Evolutionary conservation across 768 basidiomycete species (phyloP), one percentile per base, ranked within the genome.

Genomic region (Boletus coccyginus): DNA sequence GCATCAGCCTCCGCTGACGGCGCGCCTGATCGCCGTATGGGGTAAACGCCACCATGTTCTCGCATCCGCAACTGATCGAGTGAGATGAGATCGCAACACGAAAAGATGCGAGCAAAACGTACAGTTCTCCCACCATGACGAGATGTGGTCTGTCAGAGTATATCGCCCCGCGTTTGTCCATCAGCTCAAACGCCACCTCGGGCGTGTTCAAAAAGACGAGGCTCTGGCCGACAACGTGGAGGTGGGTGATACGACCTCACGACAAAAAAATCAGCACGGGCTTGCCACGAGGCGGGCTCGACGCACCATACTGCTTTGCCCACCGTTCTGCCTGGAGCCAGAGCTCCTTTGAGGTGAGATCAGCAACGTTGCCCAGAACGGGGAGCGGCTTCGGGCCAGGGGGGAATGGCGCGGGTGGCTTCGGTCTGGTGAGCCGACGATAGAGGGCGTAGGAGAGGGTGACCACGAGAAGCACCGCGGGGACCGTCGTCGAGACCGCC

Each of bases 141-240:
- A 89, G 73, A 27, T 74, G 72, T 0, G 87, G 87, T 67, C 86
- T 88, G 72, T 90, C 90, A 9, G 88, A 85, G 68, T 90, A 91
- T 31, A 89, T 84, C 10, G 79, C 73, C 8, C 88, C 86, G 32
- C 82, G 80, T 64, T 82, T 86, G 53, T 91, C 88, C 60, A 92
- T 73, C 53, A 92, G 70, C 36, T 90, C 88, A 39, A 75, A 74
- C 0, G 78, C 80, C 0, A 78, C 83, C 38, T 86, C 78, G 8
- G 78, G 77, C 35, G 79, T 80, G 70, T 84, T 87, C 50, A 90
- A 63, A 70, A 91, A 86, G 32, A 90, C 74, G 35, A 92, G 78
- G 2, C 81, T 79, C 57, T 88, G 82, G 0, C 87, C 86, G 46
- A 87, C 75, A 24, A 88, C 70, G 60, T 85, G 83, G 36, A 90